Conservation (phyloP, 2,329 filamentous ascomycete genomes). For the Cadophora gregata region DNA sequence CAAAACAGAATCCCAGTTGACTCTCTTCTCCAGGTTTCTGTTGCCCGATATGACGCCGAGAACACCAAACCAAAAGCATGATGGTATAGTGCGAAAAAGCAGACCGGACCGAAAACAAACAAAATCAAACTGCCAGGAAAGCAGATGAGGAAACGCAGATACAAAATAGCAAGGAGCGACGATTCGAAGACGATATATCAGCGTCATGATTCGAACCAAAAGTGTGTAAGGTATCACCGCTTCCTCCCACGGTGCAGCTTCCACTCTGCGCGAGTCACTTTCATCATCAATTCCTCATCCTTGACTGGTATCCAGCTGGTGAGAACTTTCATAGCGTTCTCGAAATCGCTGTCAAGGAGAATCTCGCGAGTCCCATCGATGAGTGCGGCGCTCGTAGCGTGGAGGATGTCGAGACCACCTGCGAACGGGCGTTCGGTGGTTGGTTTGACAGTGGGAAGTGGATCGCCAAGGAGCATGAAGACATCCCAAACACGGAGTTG, state of each 20-base stretch:
- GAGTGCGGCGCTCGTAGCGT: slow-evolving; percentile 87
- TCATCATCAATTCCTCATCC: slow-evolving; percentile 93
- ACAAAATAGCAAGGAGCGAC: not conserved
- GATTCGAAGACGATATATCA: not conserved
- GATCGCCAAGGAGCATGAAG: slow-evolving; percentile 90
- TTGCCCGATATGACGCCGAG: not conserved
- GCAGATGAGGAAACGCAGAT: not conserved
- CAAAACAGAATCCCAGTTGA: not conserved
- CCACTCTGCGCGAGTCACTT: slow-evolving; percentile 86
- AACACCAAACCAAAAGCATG: slow-evolving; percentile 15
- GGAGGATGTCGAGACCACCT: slow-evolving; percentile 81
- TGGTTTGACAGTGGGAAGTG: slow-evolving; percentile 50
- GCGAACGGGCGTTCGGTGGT: slow-evolving; percentile 52
- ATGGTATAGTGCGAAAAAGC: slow-evolving; percentile 25
- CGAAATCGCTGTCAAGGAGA: slow-evolving; percentile 90
- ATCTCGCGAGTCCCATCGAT: slow-evolving; percentile 91
- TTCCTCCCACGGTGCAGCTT: slow-evolving; percentile 64
- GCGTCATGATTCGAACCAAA: not conserved
- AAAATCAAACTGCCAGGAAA: not conserved
- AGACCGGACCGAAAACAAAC: slow-evolving; percentile 6
- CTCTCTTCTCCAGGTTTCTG: not conserved
- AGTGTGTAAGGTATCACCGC: not conserved
- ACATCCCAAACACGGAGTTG: slow-evolving; percentile 98
- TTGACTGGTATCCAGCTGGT: slow-evolving; percentile 94
- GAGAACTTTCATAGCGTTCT: slow-evolving; percentile 96